Conservation (phyloP, 2,329 filamentous ascomycete species). For the Magnaporthales sp. region DNA sequence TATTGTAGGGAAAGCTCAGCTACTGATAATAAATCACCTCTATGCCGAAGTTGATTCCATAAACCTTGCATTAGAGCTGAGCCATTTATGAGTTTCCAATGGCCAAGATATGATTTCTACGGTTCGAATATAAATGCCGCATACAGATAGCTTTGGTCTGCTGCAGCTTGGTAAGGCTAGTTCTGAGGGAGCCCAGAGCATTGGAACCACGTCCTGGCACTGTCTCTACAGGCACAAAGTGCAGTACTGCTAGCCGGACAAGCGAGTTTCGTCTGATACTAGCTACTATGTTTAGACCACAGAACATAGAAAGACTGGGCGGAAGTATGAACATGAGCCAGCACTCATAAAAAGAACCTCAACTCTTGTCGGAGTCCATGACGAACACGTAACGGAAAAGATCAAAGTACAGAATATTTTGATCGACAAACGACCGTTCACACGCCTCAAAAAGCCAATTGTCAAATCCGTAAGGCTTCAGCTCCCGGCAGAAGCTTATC, state of each 20-base stretch:
- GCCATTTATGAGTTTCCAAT: neutral
- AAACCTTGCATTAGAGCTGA: neutral
- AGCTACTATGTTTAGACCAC: neutral
- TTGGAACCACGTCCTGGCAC: neutral
- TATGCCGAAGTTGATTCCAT: neutral
- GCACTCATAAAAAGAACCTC: neutral
- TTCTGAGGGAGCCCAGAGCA: neutral
- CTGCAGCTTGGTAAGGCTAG: neutral
- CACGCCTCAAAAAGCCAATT: neutral
- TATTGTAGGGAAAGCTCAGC: too few species aligned
- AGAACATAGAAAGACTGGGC: neutral
- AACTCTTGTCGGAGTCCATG: neutral
- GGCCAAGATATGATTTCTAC: neutral
- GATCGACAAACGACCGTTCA: neutral
- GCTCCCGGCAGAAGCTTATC: neutral
- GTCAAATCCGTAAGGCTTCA: neutral
- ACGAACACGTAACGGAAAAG: neutral
- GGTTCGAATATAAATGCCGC: neutral
- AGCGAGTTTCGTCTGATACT: neutral
- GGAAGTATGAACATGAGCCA: constrained; percentile 1
- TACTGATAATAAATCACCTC: too few species aligned
- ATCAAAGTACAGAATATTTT: neutral
- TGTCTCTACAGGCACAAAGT: neutral
- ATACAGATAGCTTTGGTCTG: neutral
- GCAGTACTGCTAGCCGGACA: neutral